phyloP scores from a whole-genome alignment of 305 asterid genomes.

The Fraxinus paxiana region DNA sequence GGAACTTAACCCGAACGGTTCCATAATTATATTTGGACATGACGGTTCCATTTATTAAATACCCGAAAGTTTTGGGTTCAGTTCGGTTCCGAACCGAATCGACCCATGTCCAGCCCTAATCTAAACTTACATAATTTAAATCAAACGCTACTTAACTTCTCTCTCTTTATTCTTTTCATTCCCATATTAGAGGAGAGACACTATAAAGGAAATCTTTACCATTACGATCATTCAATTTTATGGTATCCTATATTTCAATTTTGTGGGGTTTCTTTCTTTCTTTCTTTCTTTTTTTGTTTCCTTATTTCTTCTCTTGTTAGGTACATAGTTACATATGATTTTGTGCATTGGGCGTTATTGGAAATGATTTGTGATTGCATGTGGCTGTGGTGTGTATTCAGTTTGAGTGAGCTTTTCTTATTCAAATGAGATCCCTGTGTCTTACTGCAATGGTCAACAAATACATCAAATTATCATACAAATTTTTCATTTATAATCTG shows the following conservation, averaged over 20 bases:
- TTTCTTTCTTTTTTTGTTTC: background rate
- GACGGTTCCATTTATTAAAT: too few relatives aligned
- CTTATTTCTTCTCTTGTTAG: background rate
- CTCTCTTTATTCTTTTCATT: background rate
- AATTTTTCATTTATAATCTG: background rate
- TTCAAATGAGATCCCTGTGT: background rate
- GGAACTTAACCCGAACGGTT: too few relatives aligned
- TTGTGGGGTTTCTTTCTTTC: background rate
- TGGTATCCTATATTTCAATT: background rate
- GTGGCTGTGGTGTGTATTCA: background rate
- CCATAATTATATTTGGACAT: too few relatives aligned
- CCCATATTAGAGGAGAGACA: background rate
- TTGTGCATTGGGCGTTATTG: background rate
- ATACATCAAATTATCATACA: background rate
- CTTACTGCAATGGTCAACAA: background rate
- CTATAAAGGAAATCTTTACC: background rate
- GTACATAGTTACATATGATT: background rate
- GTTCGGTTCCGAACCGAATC: too few relatives aligned
- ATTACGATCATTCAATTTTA: background rate
- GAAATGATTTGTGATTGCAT: conserved; percentile 1
- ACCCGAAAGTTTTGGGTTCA: too few relatives aligned
- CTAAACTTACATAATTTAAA: background rate
- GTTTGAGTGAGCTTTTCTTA: background rate
- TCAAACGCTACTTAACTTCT: background rate
- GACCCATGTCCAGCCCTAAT: background rate